Base-by-base conservation (phyloP, 352 stramenopile genomes). In the Phytophthora europaea region DNA sequence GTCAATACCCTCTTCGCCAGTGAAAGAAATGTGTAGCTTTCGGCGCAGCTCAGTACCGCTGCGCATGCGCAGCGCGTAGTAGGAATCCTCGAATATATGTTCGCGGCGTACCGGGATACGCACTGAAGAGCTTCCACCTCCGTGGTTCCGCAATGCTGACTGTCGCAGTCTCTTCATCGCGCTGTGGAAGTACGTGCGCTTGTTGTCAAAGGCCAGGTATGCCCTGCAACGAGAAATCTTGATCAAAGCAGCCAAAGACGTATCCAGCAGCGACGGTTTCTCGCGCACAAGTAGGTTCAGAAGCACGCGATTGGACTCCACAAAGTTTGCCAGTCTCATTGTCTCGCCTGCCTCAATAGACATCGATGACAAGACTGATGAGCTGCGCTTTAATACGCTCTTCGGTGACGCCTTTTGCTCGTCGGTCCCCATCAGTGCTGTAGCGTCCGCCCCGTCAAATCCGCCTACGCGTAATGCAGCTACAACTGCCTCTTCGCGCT, bases 181-280 rank as follows among this genome's bases (percentile, higher is more conserved):
- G 33, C 87, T 97, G 81, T 98, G 97, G 81, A 99, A 99, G 86
- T 98, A 99, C 38, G 98, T 96, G 13, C 98, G 89, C 74, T 99
- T 99, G 67, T 99, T 99, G 82, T 99, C 98, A 73, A 99, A 99
- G 68, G 99, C 98, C 56, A 99, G 69, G 56, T 99, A 98, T 28
- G 91, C 85, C 34, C 98, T 89, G 74, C 97, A 99, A 28, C 95
- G 88, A 28, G 97, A 85, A 64, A 99, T 92, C 69, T 99, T 98
- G 53, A 99, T 97, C 73, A 99, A 82, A 28, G 97, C 91, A 31
- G 90, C 88, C 33, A 99, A 86, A 15, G 96, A 98, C 36, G 96
- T 97, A 62, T 99, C 98, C 33, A 99, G 70, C 13, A 99, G 79
- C 45, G 90, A 90, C 8, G 98, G 94, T 76, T 99, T 99, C 53